A percentile compares a stretch with the other conserved stretches of the same genome.
Conservation (phyloP, 768 basidiomycete genomes). For the Pholiota microspora region DNA sequence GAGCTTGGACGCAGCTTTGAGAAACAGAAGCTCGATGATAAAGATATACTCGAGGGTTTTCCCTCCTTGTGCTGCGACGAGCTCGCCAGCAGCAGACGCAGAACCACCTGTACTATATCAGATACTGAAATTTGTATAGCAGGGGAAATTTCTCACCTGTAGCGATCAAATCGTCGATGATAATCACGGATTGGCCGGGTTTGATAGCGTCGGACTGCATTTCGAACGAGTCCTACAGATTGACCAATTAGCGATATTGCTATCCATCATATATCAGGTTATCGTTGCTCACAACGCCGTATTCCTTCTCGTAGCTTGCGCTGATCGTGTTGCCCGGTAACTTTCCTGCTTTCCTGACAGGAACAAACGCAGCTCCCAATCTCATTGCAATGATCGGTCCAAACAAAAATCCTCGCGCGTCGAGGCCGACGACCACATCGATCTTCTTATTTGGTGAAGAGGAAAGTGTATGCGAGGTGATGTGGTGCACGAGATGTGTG, state of each 20-base stretch:
- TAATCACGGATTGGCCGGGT: slow-evolving; percentile 78
- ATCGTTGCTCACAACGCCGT: slow-evolving; percentile 68
- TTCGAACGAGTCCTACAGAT: slow-evolving; percentile 82
- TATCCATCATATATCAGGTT: not conserved
- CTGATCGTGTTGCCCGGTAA: slow-evolving; percentile 83
- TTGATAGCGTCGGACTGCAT: slow-evolving; percentile 88
- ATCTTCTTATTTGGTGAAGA: slow-evolving; percentile 61
- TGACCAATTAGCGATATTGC: not conserved
- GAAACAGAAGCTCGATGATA: slow-evolving; percentile 78
- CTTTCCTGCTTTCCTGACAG: slow-evolving; percentile 92
- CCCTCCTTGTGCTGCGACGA: slow-evolving; percentile 80
- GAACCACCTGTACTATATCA: slow-evolving; percentile 67
- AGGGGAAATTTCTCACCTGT: slow-evolving; percentile 59
- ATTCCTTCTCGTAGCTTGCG: slow-evolving; percentile 88
- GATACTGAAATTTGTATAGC: slow-evolving; percentile 1
- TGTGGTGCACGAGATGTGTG: slow-evolving; percentile 82
- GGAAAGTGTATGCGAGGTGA: slow-evolving; percentile 76
- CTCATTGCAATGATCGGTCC: slow-evolving; percentile 91
- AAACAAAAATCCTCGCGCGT: slow-evolving; percentile 93
- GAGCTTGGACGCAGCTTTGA: slow-evolving; percentile 75
- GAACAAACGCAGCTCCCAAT: slow-evolving; percentile 92
- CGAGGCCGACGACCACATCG: slow-evolving; percentile 92
- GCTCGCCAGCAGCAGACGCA: slow-evolving; percentile 88
- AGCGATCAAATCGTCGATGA: slow-evolving; percentile 95
- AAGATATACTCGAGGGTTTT: slow-evolving; percentile 92